phyloP scores from a whole-genome alignment of 805 yeast species.

The Ogataea minuta region DNA sequence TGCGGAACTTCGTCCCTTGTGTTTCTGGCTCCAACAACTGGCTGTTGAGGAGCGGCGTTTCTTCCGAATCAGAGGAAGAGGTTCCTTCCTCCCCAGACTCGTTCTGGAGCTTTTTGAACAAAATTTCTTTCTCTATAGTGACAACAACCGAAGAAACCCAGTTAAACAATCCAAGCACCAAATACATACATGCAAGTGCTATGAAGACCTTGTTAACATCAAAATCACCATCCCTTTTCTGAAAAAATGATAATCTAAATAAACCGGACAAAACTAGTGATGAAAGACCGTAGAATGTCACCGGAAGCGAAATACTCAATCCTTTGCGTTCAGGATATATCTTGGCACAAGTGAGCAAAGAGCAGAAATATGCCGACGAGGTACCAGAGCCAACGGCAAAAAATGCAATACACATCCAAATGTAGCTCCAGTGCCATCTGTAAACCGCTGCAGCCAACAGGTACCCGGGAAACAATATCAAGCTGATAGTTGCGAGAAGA shows the following conservation, averaged over 20 bases:
- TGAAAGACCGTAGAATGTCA: slow-evolving; percentile 82
- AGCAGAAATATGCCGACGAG: slow-evolving; percentile 66
- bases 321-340: slow-evolving; percentile 77
- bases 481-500: slow-evolving; percentile 58
- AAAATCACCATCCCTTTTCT: slow-evolving; percentile 28
- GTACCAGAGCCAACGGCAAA: slow-evolving; percentile 68
- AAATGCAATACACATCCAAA: slow-evolving; percentile 48
- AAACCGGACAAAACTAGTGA: slow-evolving; percentile 69
- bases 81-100: slow-evolving; percentile 19
- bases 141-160: slow-evolving; percentile 67
- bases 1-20: slow-evolving; percentile 28
- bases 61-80: slow-evolving; percentile 22
- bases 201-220: slow-evolving; percentile 52
- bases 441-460: slow-evolving; percentile 43
- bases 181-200: slow-evolving; percentile 51
- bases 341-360: slow-evolving; percentile 78
- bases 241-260: slow-evolving; percentile 44
- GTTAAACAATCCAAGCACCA: slow-evolving; percentile 54
- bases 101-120: slow-evolving; percentile 33
- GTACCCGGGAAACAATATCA: slow-evolving; percentile 70
- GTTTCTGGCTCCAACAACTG: slow-evolving; percentile 29
- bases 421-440: slow-evolving; percentile 29
- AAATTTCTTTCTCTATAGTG: slow-evolving; percentile 50
- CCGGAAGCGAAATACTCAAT: slow-evolving; percentile 83
- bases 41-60: slow-evolving; percentile 34